Evolutionary conservation across 495 filamentous ascomycete genomes (phyloP).

Genomic region (Hyaloscypha finlandica): DNA sequence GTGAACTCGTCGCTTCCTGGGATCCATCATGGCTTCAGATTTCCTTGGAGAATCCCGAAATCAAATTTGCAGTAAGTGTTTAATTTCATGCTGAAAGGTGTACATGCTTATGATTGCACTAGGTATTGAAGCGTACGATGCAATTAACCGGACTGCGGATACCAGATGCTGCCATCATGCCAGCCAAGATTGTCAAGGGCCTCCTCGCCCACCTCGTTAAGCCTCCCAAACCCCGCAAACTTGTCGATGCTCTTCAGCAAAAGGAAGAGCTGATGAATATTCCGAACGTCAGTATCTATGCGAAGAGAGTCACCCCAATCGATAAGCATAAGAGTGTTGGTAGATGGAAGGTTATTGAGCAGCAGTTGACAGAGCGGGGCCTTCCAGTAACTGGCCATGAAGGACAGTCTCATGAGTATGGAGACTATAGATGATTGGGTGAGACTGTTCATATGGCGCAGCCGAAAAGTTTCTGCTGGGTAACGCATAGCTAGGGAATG

Average conservation of each 20-base stretch:
- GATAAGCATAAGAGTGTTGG: slow-evolving; percentile 77
- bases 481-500: not conserved
- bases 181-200: slow-evolving; percentile 53
- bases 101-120: slow-evolving; percentile 13
- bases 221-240: slow-evolving; percentile 60
- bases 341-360: slow-evolving; percentile 81
- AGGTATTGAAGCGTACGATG: slow-evolving; percentile 77
- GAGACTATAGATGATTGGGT: not conserved
- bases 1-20: slow-evolving; percentile 36
- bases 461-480: not conserved
- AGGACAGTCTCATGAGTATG: not conserved
- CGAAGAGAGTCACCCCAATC: slow-evolving; percentile 60
- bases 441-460: not conserved
- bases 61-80: slow-evolving; percentile 75
- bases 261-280: slow-evolving; percentile 48
- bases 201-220: slow-evolving; percentile 55
- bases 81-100: slow-evolving; percentile 7
- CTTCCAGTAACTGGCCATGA: slow-evolving; percentile 48
- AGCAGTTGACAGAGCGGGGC: slow-evolving; percentile 65
- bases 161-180: slow-evolving; percentile 63
- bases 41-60: slow-evolving; percentile 53
- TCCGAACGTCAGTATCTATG: slow-evolving; percentile 69
- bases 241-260: slow-evolving; percentile 45
- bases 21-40: slow-evolving; percentile 53
- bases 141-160: slow-evolving; percentile 75